Conservation (phyloP, 1,284 basidiomycete species). For the Cryptococcus deneoformans region DNA sequence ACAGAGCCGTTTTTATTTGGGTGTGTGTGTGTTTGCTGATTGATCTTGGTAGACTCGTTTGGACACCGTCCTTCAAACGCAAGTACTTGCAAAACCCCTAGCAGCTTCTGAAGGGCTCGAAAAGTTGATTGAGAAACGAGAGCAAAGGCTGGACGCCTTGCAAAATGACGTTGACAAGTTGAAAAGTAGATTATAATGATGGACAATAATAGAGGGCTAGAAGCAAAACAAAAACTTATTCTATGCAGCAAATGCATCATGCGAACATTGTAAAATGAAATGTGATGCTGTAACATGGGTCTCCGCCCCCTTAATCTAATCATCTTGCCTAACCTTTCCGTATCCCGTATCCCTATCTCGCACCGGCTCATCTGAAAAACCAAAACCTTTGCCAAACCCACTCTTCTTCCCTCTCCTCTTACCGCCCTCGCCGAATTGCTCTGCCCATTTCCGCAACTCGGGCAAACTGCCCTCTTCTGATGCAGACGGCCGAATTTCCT, state of each 20-base stretch:
- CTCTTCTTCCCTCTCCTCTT: slow-evolving; percentile 43
- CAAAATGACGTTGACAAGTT: slow-evolving; percentile 48
- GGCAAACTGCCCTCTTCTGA: slow-evolving; percentile 77
- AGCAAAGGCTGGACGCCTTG: slow-evolving; percentile 54
- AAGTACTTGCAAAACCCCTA: slow-evolving; percentile 41
- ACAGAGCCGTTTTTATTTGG: background rate
- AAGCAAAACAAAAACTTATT: background rate
- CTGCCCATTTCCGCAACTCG: slow-evolving; percentile 85
- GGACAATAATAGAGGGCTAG: too few species aligned
- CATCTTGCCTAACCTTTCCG: slow-evolving; percentile 26
- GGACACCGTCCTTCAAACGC: slow-evolving; percentile 21
- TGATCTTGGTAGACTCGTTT: slow-evolving; percentile 29
- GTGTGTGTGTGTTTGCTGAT: background rate
- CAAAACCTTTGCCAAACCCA: slow-evolving; percentile 51
- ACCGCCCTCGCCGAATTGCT: slow-evolving; percentile 74
- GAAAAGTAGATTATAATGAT: slow-evolving; percentile 2
- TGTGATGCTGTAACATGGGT: background rate
- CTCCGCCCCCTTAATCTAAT: background rate
- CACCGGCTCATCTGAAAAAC: slow-evolving; percentile 37
- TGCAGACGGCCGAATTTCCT: slow-evolving; percentile 80
- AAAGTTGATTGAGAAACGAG: slow-evolving; percentile 49
- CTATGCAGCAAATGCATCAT: slow-evolving; percentile 1
- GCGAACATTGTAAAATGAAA: background rate
- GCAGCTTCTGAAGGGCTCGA: slow-evolving; percentile 52
- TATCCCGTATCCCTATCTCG: slow-evolving; percentile 15